Evolutionary conservation across 2,329 filamentous ascomycete species (phyloP).

Genomic region (Didymosphaeria variabile): DNA sequence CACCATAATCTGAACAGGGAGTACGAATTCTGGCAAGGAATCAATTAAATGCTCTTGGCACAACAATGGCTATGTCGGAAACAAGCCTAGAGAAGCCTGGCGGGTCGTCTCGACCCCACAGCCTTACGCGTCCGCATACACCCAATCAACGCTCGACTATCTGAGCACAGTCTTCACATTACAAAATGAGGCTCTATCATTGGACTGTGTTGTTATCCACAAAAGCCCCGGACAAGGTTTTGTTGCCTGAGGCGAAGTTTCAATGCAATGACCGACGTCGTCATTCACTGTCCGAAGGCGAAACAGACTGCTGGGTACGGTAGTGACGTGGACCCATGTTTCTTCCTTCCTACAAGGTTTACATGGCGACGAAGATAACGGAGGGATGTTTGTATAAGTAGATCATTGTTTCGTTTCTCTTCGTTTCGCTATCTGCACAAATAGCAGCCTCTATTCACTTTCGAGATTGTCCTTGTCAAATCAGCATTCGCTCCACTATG

Average conservation of each 20-base stretch:
- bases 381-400: not conserved
- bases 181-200: not conserved
- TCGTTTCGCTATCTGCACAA: constrained; percentile 3
- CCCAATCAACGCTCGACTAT: constrained; percentile 1
- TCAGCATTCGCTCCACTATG: constrained; percentile 11
- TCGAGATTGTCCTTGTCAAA: not conserved
- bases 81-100: not conserved
- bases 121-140: constrained; percentile 11
- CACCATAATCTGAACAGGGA: not conserved
- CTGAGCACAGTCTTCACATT: constrained; percentile 1
- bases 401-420: not conserved
- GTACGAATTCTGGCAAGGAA: not conserved
- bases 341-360: not conserved
- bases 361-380: not conserved
- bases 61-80: not conserved
- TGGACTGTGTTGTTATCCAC: constrained; percentile 1
- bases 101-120: constrained; percentile 10
- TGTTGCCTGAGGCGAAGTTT: not conserved
- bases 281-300: not conserved
- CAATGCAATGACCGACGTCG: not conserved
- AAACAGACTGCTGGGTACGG: constrained; percentile 1
- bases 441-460: not conserved
- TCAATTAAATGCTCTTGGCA: not conserved
- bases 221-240: not conserved
- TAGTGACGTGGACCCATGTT: constrained; percentile 10